Evolutionary conservation across 371 early-diverging fungal genomes (phyloP).

Genomic region (Apophysomyces trapeziformis): DNA sequence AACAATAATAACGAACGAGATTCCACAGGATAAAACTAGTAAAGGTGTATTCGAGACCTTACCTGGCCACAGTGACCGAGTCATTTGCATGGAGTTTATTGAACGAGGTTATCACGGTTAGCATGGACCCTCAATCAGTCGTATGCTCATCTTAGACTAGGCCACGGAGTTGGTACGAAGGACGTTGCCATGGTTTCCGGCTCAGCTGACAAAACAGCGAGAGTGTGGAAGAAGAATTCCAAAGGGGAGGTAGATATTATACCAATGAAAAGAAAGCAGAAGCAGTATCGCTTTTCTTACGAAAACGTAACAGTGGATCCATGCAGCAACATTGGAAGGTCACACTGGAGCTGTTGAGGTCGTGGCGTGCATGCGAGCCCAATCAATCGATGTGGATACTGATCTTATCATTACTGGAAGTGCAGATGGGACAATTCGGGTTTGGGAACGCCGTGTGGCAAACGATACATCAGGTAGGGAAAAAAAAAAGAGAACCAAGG

Average conservation of each 20-base stretch:
- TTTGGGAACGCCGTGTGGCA: constrained; percentile 67
- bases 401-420: constrained; percentile 80
- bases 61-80: constrained; percentile 79
- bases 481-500: background rate
- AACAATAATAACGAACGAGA: background rate
- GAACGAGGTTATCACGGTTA: constrained; percentile 50
- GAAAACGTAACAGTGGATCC: constrained; percentile 51
- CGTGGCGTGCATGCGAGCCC: constrained; percentile 64
- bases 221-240: constrained; percentile 69
- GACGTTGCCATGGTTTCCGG: constrained; percentile 79
- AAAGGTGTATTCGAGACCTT: constrained; percentile 70
- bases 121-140: background rate
- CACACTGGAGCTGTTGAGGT: constrained; percentile 75
- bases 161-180: constrained; percentile 49
- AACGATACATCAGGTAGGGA: constrained; percentile 50
- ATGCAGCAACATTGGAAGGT: constrained; percentile 72
- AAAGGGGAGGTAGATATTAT: constrained; percentile 27
- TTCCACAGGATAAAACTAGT: constrained; percentile 51
- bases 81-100: constrained; percentile 80
- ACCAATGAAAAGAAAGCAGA: background rate
- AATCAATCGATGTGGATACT: constrained; percentile 31
- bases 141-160: constrained; percentile 24
- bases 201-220: constrained; percentile 80
- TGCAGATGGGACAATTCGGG: constrained; percentile 78
- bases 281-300: too few species aligned